Conservation (phyloP, 257 asterid species). For the Schizonepeta tenuifolia region DNA sequence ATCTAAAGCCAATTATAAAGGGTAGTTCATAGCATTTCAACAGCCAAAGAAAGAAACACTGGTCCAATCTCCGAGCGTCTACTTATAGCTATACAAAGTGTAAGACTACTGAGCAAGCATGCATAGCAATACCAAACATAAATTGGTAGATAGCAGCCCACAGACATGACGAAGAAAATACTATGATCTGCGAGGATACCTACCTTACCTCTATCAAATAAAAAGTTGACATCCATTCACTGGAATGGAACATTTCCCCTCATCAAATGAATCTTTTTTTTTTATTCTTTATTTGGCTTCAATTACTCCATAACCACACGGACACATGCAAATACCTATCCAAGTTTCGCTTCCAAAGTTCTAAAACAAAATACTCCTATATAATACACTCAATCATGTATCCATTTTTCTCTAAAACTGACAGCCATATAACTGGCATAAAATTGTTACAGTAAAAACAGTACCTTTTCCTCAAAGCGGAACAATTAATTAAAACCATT, state of each 20-base stretch:
- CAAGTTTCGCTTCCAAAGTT: not conserved
- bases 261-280: not conserved
- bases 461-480: not conserved
- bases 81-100: not conserved
- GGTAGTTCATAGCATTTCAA: slow-evolving; percentile 4
- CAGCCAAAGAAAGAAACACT: not conserved
- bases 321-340: not conserved
- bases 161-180: not conserved
- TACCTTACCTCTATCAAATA: not conserved
- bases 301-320: not conserved
- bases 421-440: not conserved
- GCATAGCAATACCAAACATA: not conserved
- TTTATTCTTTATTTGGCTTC: not conserved
- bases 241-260: not conserved
- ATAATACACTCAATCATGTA: not conserved
- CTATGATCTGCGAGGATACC: no score
- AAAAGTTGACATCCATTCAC: not conserved
- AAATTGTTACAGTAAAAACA: not conserved
- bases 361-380: not conserved
- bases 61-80: not conserved
- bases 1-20: not conserved
- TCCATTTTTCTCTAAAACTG: not conserved
- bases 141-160: not conserved
- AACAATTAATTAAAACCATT: slow-evolving; percentile 13
- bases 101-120: slow-evolving; percentile 4